Evolutionary conservation across 2,329 filamentous ascomycete species (phyloP).

Genomic region (Verticillium albo-atrum): DNA sequence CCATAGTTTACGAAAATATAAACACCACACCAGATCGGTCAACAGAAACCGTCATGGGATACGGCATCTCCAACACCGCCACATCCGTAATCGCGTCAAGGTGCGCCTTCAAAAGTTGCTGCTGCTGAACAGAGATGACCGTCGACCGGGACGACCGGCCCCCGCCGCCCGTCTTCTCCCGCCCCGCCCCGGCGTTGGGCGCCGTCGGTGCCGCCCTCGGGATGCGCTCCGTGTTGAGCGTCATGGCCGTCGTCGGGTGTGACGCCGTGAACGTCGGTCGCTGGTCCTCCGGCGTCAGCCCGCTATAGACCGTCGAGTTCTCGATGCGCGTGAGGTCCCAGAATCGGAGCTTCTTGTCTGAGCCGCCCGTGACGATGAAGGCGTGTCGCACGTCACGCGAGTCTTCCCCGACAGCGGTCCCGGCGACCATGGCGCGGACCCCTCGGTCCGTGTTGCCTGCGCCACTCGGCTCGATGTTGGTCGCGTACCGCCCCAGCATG

Average conservation of each 20-base stretch:
- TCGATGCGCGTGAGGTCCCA: slow-evolving; percentile 85
- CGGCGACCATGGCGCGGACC: slow-evolving; percentile 71
- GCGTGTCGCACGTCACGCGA: slow-evolving; percentile 70
- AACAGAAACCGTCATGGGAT: slow-evolving; percentile 87
- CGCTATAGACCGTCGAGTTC: slow-evolving; percentile 75
- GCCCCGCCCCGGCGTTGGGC: slow-evolving; percentile 19
- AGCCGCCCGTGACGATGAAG: slow-evolving; percentile 82
- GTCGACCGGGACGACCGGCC: slow-evolving; percentile 64
- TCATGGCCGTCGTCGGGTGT: slow-evolving; percentile 58
- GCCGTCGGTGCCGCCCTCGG: slow-evolving; percentile 31
- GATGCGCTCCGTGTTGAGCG: slow-evolving; percentile 61
- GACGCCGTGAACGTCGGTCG: slow-evolving; percentile 68
- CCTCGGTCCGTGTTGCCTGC: slow-evolving; percentile 53
- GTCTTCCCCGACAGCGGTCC: slow-evolving; percentile 65
- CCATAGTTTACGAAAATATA: slow-evolving; percentile 49
- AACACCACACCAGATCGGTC: slow-evolving; percentile 88
- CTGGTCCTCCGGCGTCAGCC: slow-evolving; percentile 63
- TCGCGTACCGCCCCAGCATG: slow-evolving; percentile 82
- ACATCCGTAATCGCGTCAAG: slow-evolving; percentile 85
- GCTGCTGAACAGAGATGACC: slow-evolving; percentile 83
- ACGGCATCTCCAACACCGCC: slow-evolving; percentile 81
- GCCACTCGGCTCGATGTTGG: slow-evolving; percentile 59
- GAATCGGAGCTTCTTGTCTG: slow-evolving; percentile 86
- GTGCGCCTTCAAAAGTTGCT: slow-evolving; percentile 79
- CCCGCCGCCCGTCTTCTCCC: slow-evolving; percentile 20